Evolutionary conservation across 129 eudicot species (phyloP), one percentile per base, ranked within the genome.

Genomic region (Smallanthus sonchifolius): DNA sequence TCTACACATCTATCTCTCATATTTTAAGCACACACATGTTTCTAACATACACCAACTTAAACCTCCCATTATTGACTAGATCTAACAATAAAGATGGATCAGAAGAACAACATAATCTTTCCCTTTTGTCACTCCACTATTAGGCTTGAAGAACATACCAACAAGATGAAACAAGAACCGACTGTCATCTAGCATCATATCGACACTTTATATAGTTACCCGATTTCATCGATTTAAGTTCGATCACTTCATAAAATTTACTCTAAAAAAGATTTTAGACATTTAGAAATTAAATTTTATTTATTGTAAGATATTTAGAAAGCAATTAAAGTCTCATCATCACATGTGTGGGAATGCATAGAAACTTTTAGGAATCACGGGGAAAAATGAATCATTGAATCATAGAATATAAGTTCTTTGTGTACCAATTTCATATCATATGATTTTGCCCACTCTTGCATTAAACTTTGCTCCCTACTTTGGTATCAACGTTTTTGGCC

Each of bases 351-450:
- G 10, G 51, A 44, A 43, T 77, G 44, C 40, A 60, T 60, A 40
- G 10, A 51, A 51, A 55, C 81, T 77, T 76, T 77, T 35, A 57
- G 81, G 36, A 45, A 62, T 78, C 82, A 78, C 82, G 82, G 82
- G 82, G 45, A 11, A 24, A 43, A 56, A 77, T 49, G 4, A 14
- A 52, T 52, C 42, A 78, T 24, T 65, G 65, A 55, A 54, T 69
- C 32, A 78, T 15, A 40, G 14, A 67, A 55, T 43, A 16, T 19
- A 78, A 39, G 56, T 51, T 78, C 49, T 78, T 60, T 51, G 47
- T 48, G 72, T 36, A 67, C 75, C 42, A 67, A 40, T 76, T 69
- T 54, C 68, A 40, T 63, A 63, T 48, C 39, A 28, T 34, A 61
- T 61, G 65, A 32, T 38, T 65, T 66, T 66, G 57, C 56, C 60